Base-by-base conservation (phyloP, 192 early-diverging fungal genomes). In the Entomortierella lignicola region DNA sequence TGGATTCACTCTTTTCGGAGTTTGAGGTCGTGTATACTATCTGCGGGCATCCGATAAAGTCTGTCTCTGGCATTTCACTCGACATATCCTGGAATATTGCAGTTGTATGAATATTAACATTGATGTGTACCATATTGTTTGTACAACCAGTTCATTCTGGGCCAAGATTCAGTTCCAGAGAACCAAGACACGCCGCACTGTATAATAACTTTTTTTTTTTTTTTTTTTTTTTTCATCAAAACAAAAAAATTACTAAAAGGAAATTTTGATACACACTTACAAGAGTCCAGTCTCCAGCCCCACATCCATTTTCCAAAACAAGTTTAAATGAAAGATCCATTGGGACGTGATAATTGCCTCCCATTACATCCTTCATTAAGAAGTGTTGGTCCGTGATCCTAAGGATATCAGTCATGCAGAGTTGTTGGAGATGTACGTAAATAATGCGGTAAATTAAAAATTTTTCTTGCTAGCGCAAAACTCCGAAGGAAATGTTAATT, bases 321-420 rank as follows among this genome's bases (percentile, higher is more conserved):
- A 63, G 57, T 17, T 74, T 74, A 50, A 82, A 77, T 15, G 53
- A 21, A 7, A 77, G 60, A 27, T 72, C 69, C 25, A 82, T 55
- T 5, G 81, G 69, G 0, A 69, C 50, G 61, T 70, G 70, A 47
- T 69, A 82, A 66, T 77, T 77, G n/a, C 69, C 65, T 10, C 48
- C 65, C 69, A 75, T 72, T 21, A 77, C 62, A 58, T 77, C 66
- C 60, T 77, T 77, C 57, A 63, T 62, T 39, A 82, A 32, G 60
- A 66, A 82, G 37, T 82, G 81, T 50, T 71, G 67, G 7, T 74
- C 72, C 0, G 72, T 74, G 17, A 74, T 43, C 23, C 72, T 74
- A 43, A 18, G 34, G 34, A 37, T 37, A 37, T 44, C 26, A 26
- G 18, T n/a, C n/a, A n/a, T n/a, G n/a, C n/a, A n/a, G n/a, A n/a